Evolutionary conservation across 2,329 filamentous ascomycete genomes (phyloP), one percentile per base, ranked within the genome.

Genomic region (Raffaelea ambrosiae): DNA sequence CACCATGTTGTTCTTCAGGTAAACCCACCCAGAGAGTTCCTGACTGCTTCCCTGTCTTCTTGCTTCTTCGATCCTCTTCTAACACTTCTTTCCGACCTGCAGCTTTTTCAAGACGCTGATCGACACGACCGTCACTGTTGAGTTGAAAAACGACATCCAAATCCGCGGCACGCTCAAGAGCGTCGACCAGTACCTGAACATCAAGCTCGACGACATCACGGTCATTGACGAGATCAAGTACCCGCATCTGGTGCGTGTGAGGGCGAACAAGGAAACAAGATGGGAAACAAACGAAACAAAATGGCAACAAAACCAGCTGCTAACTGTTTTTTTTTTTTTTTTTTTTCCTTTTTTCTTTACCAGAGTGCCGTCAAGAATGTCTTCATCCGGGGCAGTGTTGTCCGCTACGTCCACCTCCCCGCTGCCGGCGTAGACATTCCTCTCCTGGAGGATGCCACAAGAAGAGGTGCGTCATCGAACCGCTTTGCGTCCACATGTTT

Each of bases 71-170:
- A 23, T 48, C 13, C 20, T 26, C 16, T 42, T 4, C 46, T 40
- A 39, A 47, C 44, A 11, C 23, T 33, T 20, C 23, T 20, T 40
- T 46, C 21, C 13, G 26, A 29, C 26, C 13, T 33, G 21, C 63
- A 93, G 87, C 72, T 97, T 96, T 74, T 97, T 97, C 82, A 97
- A 97, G 69, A 97, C 91, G 47, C 86, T 97, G 61, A 94, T 96
- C 65, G 93, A 96, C 73, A 86, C 93, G 58, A 84, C 94, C 73
- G 90, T 98, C 62, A 97, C 90, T 42, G 89, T 98, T 64, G 93
- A 98, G 74, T 86, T 98, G 66, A 98, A 98, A 72, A 98, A 98
- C 67, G 93, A 98, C 70, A 95, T 98, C 59, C 89, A 90, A 64
- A 94, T 98, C 66, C 87, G 88, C 59, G 93, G 93, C 56, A 94